Evolutionary conservation across 805 yeast genomes (phyloP), one percentile per base, ranked within the genome.

Genomic region (Metschnikowia kunwiensis): DNA sequence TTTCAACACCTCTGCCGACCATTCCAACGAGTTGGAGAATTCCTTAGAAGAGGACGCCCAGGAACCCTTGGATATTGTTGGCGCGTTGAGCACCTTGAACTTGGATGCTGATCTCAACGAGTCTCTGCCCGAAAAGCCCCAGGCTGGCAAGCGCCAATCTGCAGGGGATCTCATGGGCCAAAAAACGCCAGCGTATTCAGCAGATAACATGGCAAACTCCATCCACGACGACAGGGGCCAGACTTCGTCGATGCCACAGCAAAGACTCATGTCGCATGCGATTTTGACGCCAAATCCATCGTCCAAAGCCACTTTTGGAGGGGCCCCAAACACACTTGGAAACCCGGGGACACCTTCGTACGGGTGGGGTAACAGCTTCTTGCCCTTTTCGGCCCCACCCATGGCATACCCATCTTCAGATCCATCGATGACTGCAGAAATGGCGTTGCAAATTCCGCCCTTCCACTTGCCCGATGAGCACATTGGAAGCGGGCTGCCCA

Each of bases 61-160:
- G 12, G 61, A 57, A 18, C 47, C 45, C 18, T 56, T 67, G 50
- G 77, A 73, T 42, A 63, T 74, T 28, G 74, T 68, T 18, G 73
- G 74, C 11, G 77, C 77, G 14, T 54, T 74, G 27, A 68, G 67
- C 30, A 66, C 68, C 26, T 57, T 74, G 30, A 65, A 71, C 50
- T 58, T 74, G 37, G 75, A 64, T 34, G 70, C 59, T n/a, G 68
- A 70, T 22, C 47, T 58, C 40, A 42, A 27, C 9, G 30, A 29
- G 15, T 34, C 42, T 12, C 41, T 30, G 32, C 37, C 37, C 7
- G 12, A 19, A 15, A 18, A 14, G 10, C n/a, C 30, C 7, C 30
- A 15, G 9, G n/a, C 30, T 3, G 15, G 13, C 9, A 17, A 24
- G 28, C 27, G 14, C 11, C 16, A 12, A 16, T 11, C 9, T 5